phyloP scores from a whole-genome alignment of 129 eudicot genomes.

The Flaveria ramosissima region DNA sequence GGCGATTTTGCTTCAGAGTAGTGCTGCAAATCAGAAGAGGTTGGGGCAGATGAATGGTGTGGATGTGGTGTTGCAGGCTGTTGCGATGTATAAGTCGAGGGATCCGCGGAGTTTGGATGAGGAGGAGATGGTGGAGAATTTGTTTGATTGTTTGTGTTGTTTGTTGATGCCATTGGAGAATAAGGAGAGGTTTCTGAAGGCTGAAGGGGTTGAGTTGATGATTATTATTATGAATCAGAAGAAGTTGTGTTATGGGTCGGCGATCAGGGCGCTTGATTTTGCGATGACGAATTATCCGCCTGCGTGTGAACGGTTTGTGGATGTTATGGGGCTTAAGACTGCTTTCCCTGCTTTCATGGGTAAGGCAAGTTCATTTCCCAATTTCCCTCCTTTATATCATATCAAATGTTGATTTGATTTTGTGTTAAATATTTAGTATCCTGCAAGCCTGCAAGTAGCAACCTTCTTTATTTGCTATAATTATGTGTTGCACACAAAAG shows the following conservation, averaged over 20 bases:
- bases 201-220: constrained; percentile 98
- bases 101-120: constrained; percentile 88
- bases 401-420: background rate
- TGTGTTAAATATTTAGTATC: background rate
- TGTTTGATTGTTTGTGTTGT: constrained; percentile 94
- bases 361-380: constrained; percentile 79
- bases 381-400: constrained; percentile 22
- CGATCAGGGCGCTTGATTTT: constrained; percentile 88
- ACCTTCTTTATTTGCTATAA: background rate
- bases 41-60: constrained; percentile 94
- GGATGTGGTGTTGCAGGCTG: constrained; percentile 93
- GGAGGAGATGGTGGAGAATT: constrained; percentile 98
- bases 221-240: constrained; percentile 98
- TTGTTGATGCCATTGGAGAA: constrained; percentile 98
- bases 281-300: constrained; percentile 96
- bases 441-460: background rate
- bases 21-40: constrained; percentile 84
- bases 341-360: constrained; percentile 99
- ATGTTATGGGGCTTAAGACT: constrained; percentile 97
- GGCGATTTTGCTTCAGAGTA: constrained; percentile 89
- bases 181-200: constrained; percentile 93
- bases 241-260: constrained; percentile 85
- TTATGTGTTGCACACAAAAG: background rate
- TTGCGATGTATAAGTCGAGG: constrained; percentile 84
- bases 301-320: constrained; percentile 96